phyloP scores from a whole-genome alignment of 345 rosid species.

The Theobroma cacao region DNA sequence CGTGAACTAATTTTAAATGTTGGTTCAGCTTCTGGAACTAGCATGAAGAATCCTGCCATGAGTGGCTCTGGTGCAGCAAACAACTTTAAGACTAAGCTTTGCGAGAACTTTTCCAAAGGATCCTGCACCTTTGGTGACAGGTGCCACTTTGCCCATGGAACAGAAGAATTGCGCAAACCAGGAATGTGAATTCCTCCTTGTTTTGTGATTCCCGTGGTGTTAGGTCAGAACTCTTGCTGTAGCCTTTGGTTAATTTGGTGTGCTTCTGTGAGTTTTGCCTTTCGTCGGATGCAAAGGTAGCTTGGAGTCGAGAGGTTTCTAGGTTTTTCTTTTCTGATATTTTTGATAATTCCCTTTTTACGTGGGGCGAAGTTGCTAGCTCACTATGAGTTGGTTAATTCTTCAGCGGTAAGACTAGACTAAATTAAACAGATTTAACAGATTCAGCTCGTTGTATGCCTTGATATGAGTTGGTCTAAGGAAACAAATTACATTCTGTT shows the following conservation, averaged over 20 bases:
- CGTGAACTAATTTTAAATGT: constrained; percentile 75
- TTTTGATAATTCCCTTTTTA: no score
- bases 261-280: constrained; percentile 1
- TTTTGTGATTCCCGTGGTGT: neutral
- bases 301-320: no score
- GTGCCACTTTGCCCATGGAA: constrained; percentile 93
- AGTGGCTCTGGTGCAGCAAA: constrained; percentile 26
- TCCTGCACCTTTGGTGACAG: constrained; percentile 81
- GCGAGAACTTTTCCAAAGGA: constrained; percentile 75
- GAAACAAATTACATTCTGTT: no score
- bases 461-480: no score
- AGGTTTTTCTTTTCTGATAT: no score
- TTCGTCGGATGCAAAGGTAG: constrained; percentile 3
- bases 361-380: no score
- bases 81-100: constrained; percentile 81
- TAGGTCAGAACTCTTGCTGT: constrained; percentile 7
- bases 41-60: constrained; percentile 27
- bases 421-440: no score
- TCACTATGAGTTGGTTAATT: no score
- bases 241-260: constrained; percentile 10
- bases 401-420: no score
- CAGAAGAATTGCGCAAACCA: constrained; percentile 59
- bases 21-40: constrained; percentile 42
- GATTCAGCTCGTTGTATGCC: no score
- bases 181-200: constrained; percentile 22